A percentile compares a stretch with the other conserved stretches of the same genome.
Evolutionary conservation across 2,329 filamentous ascomycete species (phyloP).

Genomic region (Fusarium incarnatum): DNA sequence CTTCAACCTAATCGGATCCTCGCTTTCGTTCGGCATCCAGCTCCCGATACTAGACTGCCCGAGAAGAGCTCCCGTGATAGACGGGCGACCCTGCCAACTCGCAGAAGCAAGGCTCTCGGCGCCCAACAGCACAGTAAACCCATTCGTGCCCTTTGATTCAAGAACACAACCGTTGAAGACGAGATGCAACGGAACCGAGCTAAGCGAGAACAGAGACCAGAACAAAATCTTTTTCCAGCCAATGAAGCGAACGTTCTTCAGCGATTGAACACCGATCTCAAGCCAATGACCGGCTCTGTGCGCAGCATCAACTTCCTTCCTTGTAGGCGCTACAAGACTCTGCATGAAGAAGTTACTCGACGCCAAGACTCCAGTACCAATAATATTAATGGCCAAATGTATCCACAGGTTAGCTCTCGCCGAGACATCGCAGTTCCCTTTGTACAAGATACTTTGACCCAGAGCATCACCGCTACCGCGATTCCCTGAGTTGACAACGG

Average conservation of each 20-base stretch:
- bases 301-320: slow-evolving; percentile 46
- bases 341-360: slow-evolving; percentile 55
- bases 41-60: no score
- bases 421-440: slow-evolving; percentile 3
- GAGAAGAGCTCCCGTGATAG: background rate
- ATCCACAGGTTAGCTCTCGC: slow-evolving; percentile 20
- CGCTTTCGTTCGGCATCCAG: no score
- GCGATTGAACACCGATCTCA: slow-evolving; percentile 42
- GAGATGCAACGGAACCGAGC: slow-evolving; percentile 24
- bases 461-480: background rate
- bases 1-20: background rate
- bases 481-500: rapidly evolving
- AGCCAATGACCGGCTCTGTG: slow-evolving; percentile 30
- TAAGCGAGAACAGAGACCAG: slow-evolving; percentile 19
- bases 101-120: background rate
- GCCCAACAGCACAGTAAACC: slow-evolving; percentile 16
- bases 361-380: slow-evolving; percentile 47
- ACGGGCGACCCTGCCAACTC: background rate
- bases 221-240: slow-evolving; percentile 11
- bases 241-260: slow-evolving; percentile 33
- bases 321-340: slow-evolving; percentile 49
- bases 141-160: slow-evolving; percentile 28
- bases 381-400: slow-evolving; percentile 31
- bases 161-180: slow-evolving; percentile 25
- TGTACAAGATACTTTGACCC: slow-evolving; percentile 13